Base-by-base conservation (phyloP, 2,329 filamentous ascomycete genomes). In the Verticillium albo-atrum region DNA sequence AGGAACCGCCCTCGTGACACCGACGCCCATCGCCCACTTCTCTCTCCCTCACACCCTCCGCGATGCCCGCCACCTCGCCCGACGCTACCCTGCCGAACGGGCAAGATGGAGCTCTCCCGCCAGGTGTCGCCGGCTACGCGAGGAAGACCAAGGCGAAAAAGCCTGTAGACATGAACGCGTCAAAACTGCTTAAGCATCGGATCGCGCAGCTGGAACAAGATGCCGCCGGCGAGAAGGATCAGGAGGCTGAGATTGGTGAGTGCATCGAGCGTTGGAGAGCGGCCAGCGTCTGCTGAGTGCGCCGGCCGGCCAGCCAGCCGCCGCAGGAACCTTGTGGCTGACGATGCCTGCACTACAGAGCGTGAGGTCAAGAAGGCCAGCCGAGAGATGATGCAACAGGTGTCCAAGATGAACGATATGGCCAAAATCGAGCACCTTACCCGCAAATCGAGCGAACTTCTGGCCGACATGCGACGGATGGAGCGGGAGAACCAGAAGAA, bases 131-230 rank as follows among this genome's bases (percentile, higher is more conserved):
- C 83, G 54, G 75, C 77, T 55, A 76, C 84, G 59, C 79, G 59
- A 95, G 92, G 79, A 95, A 95, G 76, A 85, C 82, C 59, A 96
- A 96, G 78, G 86, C 83, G 66, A 96, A 96, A 79, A 96, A 96
- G 77, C 80, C 84, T 10, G 79, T 91, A 64, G 93, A 97, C 72
- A 90, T 91, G 23, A 91, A 86, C 68, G 95, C 98, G 75, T 92
- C 93, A 54, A 96, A 97, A 75, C 84, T 97, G 64, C 85, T 99
- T 56, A 89, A 93, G 63, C 92, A 93, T 63, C 92, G 96, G 71
- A 97, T 99, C 71, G 94, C 92, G 25, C 95, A 98, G 77, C 80
- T 99, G 61, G 95, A 99, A 75, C 90, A 92, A 63, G 93, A 97
- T 80, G 91, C 90, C 55, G 92, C 92, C 12, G 91, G 92, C 61